phyloP scores from a whole-genome alignment of 2,329 filamentous ascomycete species.

The Ambrosiella beaveri region DNA sequence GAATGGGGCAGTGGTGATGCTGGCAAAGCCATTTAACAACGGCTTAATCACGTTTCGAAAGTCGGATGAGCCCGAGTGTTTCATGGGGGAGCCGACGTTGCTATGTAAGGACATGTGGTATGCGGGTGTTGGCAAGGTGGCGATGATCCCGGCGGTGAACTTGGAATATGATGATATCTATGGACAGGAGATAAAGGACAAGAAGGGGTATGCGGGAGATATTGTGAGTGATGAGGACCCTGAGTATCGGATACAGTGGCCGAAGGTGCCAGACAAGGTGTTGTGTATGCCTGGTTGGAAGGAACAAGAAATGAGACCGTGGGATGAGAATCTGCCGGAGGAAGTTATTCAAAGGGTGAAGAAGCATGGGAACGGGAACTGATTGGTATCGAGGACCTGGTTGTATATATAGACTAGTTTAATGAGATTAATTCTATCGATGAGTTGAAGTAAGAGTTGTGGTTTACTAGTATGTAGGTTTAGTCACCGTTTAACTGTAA shows the following conservation, averaged over 20 bases:
- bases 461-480: no score
- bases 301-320: constrained; percentile 26
- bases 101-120: constrained; percentile 42
- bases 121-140: constrained; percentile 32
- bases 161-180: constrained; percentile 34
- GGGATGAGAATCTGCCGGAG: constrained; percentile 20
- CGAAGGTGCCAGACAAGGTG: constrained; percentile 27
- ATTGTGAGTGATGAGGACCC: constrained; percentile 19
- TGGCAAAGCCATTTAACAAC: constrained; percentile 29
- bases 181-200: constrained; percentile 28
- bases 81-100: constrained; percentile 35
- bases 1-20: constrained; percentile 37
- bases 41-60: constrained; percentile 28
- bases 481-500: no score
- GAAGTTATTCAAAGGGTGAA: background rate
- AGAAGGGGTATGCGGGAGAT: constrained; percentile 31
- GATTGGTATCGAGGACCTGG: background rate
- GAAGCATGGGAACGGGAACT: background rate
- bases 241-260: constrained; percentile 26
- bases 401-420: background rate
- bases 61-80: constrained; percentile 27
- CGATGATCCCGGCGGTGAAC: constrained; percentile 37
- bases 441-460: no score
- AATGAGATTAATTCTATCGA: no score
- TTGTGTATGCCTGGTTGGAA: constrained; percentile 30